Base-by-base conservation (phyloP, 2,329 filamentous ascomycete species). In the Phaeosphaeria sp. region DNA sequence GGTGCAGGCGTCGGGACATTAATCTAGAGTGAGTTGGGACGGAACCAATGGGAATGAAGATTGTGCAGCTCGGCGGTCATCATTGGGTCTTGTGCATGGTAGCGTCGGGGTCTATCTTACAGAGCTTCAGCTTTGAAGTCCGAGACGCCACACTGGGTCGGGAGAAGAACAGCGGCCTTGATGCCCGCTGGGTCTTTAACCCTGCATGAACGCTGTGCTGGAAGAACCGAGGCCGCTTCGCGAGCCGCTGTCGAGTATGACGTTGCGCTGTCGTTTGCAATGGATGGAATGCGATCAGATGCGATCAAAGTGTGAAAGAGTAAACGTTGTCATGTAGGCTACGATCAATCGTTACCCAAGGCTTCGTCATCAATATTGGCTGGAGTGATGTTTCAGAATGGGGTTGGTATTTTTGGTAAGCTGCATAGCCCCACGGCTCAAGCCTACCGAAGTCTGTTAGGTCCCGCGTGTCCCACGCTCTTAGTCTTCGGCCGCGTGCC, bases 101-200 rank as follows among this genome's bases (percentile, higher is more conserved):
- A 65, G 59, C 55, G 61, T 52, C 57, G 57, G 61, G 58, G 30
- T 56, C 43, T 44, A 51, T 58, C 60, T 20, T 41, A 49, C 52
- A 55, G 55, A 58, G 55, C 54, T 55, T 65, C 65, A 72, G 65
- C 63, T 69, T 54, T 54, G 62, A 70, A 69, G 62, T 69, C 69
- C 71, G 68, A 69, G 27, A 52, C 22, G 59, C 47, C 27, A 42
- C 39, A 15, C 30, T 54, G n/a, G 21, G 49, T 33, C 11, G 17
- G 25, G 46, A 41, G 15, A 23, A 46, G 36, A 46, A 36, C 21
- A 25, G 22, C 44, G n/a, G 41, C 20, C 9, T 15, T n/a, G 27
- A 27, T 27, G 52, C 44, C 18, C 46, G 36, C 33, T 21, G 54
- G 11, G 43, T 41, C 25, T 39, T 41, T 20, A 33, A 23, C 39